phyloP scores from a whole-genome alignment of 176 grass and related monocot genomes.

The Paspalum notatum region DNA sequence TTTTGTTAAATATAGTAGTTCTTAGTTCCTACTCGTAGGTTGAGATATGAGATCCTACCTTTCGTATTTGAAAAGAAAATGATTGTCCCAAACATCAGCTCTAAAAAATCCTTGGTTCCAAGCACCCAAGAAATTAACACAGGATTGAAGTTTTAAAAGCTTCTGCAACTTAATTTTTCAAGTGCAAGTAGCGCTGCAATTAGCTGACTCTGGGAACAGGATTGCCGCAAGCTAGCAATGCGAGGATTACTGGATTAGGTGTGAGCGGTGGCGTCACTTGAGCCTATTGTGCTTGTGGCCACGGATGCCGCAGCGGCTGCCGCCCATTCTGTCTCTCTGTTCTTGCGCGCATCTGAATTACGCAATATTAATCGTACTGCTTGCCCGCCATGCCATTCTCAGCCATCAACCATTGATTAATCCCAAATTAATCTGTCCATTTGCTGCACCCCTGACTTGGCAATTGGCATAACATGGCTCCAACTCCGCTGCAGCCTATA shows the following conservation, averaged over 20 bases:
- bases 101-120: conserved; percentile 32
- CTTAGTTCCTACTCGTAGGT: too few relatives aligned
- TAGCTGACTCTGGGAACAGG: too few relatives aligned
- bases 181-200: too few relatives aligned
- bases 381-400: conserved; percentile 19
- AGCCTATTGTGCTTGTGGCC: conserved; percentile 4
- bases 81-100: background rate
- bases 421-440: background rate
- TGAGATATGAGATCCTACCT: too few relatives aligned
- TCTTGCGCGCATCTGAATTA: conserved; percentile 4
- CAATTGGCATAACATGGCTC: too few relatives aligned
- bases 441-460: background rate
- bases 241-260: background rate
- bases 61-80: too few relatives aligned
- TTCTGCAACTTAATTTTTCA: too few relatives aligned
- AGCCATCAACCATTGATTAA: conserved; percentile 28
- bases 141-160: too few relatives aligned
- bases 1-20: too few relatives aligned
- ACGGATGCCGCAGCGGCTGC: conserved; percentile 21
- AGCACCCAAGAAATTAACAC: background rate
- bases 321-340: conserved; percentile 24
- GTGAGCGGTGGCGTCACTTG: background rate
- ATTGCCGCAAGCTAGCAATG: too few relatives aligned
- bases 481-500: background rate
- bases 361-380: background rate